These are phyloP conservation scores for Agapanthus africanus DNA, from an alignment of 106 monocot genomes.

Conservation along the genomic window DNA sequence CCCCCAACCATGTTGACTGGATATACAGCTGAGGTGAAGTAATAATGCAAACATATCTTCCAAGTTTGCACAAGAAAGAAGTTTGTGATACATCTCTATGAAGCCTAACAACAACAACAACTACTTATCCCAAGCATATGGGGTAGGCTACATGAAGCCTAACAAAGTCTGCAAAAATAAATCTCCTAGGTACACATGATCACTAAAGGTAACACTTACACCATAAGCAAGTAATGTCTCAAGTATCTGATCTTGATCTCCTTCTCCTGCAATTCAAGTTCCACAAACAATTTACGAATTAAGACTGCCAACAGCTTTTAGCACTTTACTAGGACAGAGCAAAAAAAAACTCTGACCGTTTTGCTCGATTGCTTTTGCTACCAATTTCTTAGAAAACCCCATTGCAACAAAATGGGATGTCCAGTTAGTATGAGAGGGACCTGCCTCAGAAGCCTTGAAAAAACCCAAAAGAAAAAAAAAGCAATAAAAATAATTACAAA, in stretches of 20 bases:
- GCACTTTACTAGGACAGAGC: neutral
- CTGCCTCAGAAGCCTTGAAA: conserved; percentile 20
- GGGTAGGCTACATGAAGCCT: too few species aligned
- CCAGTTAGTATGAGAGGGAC: conserved; percentile 22
- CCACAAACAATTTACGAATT: neutral
- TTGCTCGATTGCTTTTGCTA: conserved; percentile 28
- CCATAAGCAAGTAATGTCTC: conserved; percentile 25
- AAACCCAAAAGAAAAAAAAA: neutral
- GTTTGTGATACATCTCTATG: too few species aligned
- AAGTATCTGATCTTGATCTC: conserved; percentile 17
- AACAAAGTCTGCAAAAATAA: too few species aligned
- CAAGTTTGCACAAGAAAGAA: too few species aligned
- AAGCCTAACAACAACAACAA: too few species aligned
- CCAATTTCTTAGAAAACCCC: conserved; percentile 40
- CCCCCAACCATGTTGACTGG: too few species aligned
- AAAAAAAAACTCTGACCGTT: conserved; percentile 14
- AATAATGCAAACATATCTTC: too few species aligned
- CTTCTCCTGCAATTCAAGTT: conserved; percentile 25
- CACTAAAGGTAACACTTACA: too few species aligned
- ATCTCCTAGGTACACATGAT: too few species aligned
- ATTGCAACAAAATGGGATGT: conserved; percentile 28
- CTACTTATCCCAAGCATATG: too few species aligned
- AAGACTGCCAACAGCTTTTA: neutral
- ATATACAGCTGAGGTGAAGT: too few species aligned
- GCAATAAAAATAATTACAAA: too few species aligned